phyloP scores from a whole-genome alignment of 768 basidiomycete species.

The Agrocybe praecox region DNA sequence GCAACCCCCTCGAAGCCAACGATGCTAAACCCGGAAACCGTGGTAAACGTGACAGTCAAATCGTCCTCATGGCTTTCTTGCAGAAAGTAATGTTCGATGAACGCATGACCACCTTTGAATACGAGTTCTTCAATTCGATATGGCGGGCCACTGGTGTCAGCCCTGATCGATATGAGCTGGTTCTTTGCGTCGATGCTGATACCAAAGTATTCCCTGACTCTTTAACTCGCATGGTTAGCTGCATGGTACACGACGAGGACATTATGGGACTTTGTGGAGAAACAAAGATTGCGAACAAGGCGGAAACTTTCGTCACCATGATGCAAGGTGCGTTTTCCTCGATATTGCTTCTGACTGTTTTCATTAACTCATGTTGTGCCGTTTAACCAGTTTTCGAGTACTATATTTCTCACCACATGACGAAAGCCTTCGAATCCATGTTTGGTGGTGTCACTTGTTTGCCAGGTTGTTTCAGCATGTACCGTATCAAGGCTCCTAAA shows the following conservation, averaged over 20 bases:
- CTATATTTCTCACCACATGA: constrained; percentile 99
- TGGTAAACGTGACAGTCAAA: constrained; percentile 98
- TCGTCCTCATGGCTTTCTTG: constrained; percentile 95
- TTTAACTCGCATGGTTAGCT: constrained; percentile 91
- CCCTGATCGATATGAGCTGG: constrained; percentile 94
- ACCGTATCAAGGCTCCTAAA: constrained; percentile 99
- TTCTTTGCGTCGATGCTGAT: constrained; percentile 96
- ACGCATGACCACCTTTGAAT: constrained; percentile 99
- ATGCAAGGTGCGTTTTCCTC: constrained; percentile 81
- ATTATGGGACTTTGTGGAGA: constrained; percentile 99
- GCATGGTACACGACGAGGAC: constrained; percentile 95
- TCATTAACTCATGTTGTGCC: constrained; percentile 11
- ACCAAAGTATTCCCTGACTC: constrained; percentile 99
- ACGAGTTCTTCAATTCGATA: constrained; percentile 98
- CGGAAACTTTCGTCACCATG: constrained; percentile 99
- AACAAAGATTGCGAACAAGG: constrained; percentile 99
- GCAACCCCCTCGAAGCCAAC: constrained; percentile 86
- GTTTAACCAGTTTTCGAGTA: constrained; percentile 88
- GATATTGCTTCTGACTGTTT: background rate
- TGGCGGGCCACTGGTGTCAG: constrained; percentile 96
- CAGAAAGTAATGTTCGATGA: constrained; percentile 99
- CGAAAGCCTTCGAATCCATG: constrained; percentile 99
- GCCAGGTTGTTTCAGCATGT: constrained; percentile 99
- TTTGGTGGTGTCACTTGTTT: constrained; percentile 99
- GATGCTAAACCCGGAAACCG: constrained; percentile 97